Base-by-base conservation (phyloP, 2,329 filamentous ascomycete species). In the Stachybotrys chlorohalonatus region DNA sequence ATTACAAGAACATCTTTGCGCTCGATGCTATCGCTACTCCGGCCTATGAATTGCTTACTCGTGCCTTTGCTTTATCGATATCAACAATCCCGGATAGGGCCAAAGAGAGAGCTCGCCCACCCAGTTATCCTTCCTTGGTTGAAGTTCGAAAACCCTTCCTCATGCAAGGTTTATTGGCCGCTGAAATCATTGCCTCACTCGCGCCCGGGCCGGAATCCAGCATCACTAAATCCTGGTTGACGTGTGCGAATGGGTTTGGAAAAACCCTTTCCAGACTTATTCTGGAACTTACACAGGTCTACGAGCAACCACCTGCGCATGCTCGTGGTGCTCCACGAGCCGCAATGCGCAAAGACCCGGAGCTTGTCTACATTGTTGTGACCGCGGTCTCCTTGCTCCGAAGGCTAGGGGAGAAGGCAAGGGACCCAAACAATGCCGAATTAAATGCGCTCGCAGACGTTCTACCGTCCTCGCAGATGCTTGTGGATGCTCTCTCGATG, bases 141-240 rank as follows among this genome's bases (percentile, higher is more conserved):
- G 91, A 96, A 67, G 84, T 83, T 5, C 85, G 94, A 55, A 96
- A 95, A 70, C 87, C 94, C 0, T 86, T 90, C 63, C 74, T 99
- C 11, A 94, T 95, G 80, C 94, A 99, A 71, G 92, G 91, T 1
- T 82, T 97, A 63, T 78, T 97, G 6, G 89, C 91, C 1, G 92
- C 90, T 0, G 92, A 97, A 61, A 95, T 97, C 52, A 74, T 97
- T 3, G 84, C 90, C 0, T 85, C 85, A 9, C 76, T 96, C 11
- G 83, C 84, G 3, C 86, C 86, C 2, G 80, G 81, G 5, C 78
- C 83, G n/a, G 90, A 95, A 60, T 80, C 80, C 15, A 80, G 83
- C 5, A 73, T 96, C 7, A 87, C 92, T 5, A 83, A 83, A 54
- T 77, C 82, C 0, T 97, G 94, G 92, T 80, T 97, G 7, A 83